These are phyloP conservation scores for Vanderwaltozyma tropicalis DNA, from an alignment of 805 yeast genomes.

Conservation along the genomic window DNA sequence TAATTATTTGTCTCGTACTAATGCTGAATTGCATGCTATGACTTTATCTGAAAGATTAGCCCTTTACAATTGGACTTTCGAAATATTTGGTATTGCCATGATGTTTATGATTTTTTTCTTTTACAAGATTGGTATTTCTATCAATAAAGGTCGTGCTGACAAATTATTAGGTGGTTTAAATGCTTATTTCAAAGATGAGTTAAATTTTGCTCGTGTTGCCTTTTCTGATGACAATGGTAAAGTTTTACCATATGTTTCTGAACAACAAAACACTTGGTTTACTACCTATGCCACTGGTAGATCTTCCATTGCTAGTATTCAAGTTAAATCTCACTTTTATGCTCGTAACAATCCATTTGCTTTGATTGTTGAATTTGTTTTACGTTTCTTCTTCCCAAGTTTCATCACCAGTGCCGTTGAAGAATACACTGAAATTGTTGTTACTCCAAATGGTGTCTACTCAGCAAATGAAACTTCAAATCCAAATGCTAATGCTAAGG, in stretches of 20 bases:
- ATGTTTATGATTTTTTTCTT: constrained; percentile 39
- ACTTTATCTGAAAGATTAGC: constrained; percentile 47
- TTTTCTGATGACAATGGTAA: constrained; percentile 17
- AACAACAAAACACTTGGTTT: constrained; percentile 27
- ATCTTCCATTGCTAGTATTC: constrained; percentile 54
- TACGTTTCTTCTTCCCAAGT: constrained; percentile 49
- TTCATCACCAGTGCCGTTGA: constrained; percentile 47
- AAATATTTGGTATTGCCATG: constrained; percentile 44
- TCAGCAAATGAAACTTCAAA: constrained; percentile 19
- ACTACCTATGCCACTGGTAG: constrained; percentile 84
- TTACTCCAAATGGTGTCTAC: constrained; percentile 37
- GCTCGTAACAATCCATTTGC: constrained; percentile 74
- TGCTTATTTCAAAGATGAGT: constrained; percentile 47
- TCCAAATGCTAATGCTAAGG: constrained; percentile 25
- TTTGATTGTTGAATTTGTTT: constrained; percentile 50
- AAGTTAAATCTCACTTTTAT: constrained; percentile 50
- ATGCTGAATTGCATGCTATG: constrained; percentile 49
- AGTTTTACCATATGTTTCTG: constrained; percentile 30
- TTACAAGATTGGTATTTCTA: constrained; percentile 48
- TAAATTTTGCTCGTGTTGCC: constrained; percentile 53
- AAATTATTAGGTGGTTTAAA: constrained; percentile 41
- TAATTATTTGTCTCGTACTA: constrained; percentile 24
- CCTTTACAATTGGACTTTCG: constrained; percentile 69
- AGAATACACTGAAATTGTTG: constrained; percentile 43
- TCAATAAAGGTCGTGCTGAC: constrained; percentile 48